Evolutionary conservation across 2,329 filamentous ascomycete genomes (phyloP).

Genomic region (Clarireedia homoeocarpa): DNA sequence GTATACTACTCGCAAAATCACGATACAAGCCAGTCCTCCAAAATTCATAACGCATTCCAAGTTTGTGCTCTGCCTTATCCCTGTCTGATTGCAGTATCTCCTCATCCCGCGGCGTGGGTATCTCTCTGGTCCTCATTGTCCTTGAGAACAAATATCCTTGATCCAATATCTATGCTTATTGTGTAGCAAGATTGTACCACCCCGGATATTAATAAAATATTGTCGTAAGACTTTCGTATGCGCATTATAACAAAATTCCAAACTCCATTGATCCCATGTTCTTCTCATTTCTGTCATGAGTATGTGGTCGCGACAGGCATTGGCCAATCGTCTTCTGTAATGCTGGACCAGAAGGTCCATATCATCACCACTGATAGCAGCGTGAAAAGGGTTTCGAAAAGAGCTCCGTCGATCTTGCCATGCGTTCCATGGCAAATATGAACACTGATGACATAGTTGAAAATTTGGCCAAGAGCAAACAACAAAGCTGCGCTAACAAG

Average conservation of each 20-base stretch:
- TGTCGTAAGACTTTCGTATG: constrained; percentile 20
- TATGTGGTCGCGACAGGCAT: constrained; percentile 35
- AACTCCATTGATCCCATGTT: constrained; percentile 23
- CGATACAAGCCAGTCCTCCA: constrained; percentile 9
- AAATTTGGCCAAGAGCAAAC: constrained; percentile 89
- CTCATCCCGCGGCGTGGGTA: neutral
- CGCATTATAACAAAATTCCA: constrained; percentile 19
- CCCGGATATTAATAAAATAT: constrained; percentile 23
- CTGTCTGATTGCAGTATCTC: neutral
- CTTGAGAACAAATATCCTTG: constrained; percentile 4
- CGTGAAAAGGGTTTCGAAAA: constrained; percentile 93
- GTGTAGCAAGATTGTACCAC: constrained; percentile 17
- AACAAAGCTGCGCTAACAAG: constrained; percentile 65
- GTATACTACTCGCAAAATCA: constrained; percentile 11
- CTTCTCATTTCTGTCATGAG: constrained; percentile 19
- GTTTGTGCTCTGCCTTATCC: neutral
- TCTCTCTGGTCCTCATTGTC: neutral
- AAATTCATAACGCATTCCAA: constrained; percentile 7
- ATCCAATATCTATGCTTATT: constrained; percentile 13
- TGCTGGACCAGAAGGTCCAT: constrained; percentile 98
- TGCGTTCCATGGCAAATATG: constrained; percentile 79
- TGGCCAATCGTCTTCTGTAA: constrained; percentile 98
- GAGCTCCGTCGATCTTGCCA: constrained; percentile 83
- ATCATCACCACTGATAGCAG: constrained; percentile 72
- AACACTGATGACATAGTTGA: constrained; percentile 88